Conservation (phyloP, 768 basidiomycete genomes). For the Kwoniella shandongensis region DNA sequence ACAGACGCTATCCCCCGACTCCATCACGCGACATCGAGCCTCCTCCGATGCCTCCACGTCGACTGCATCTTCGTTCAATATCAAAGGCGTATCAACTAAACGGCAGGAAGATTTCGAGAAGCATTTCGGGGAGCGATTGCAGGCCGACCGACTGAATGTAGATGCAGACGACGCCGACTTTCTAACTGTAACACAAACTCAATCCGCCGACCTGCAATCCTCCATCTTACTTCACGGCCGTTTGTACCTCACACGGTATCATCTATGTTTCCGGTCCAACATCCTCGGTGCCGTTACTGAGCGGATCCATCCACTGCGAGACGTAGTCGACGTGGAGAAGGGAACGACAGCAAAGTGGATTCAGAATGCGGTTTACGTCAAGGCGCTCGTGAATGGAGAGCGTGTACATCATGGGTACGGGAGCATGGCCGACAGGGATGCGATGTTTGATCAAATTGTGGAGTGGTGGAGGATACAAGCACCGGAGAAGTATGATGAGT, state of each 20-base stretch:
- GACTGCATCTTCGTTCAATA: slow-evolving; percentile 4
- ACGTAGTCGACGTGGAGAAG: slow-evolving; percentile 20
- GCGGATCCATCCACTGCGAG: slow-evolving; percentile 20
- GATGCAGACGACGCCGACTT: slow-evolving; percentile 10
- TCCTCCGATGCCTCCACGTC: not conserved
- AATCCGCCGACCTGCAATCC: slow-evolving; percentile 33
- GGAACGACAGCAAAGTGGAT: slow-evolving; percentile 41
- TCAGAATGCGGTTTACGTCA: slow-evolving; percentile 34
- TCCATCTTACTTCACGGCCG: slow-evolving; percentile 32
- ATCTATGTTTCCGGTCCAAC: slow-evolving; percentile 37
- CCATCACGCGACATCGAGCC: not conserved
- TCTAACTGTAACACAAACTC: slow-evolving; percentile 27
- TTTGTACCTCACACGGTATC: slow-evolving; percentile 29
- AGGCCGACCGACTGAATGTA: not conserved
- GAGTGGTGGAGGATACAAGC: slow-evolving; percentile 25
- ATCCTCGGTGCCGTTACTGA: slow-evolving; percentile 31
- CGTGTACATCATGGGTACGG: slow-evolving; percentile 26
- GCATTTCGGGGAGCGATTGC: slow-evolving; percentile 3
- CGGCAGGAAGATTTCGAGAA: slow-evolving; percentile 8
- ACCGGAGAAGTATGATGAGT: slow-evolving; percentile 21
- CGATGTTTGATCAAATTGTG: slow-evolving; percentile 23
- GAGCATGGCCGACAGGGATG: slow-evolving; percentile 30
- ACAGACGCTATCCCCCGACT: not conserved
- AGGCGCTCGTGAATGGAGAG: slow-evolving; percentile 3
- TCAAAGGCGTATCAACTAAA: too few relatives aligned